Evolutionary conservation across 345 rosid species (phyloP), one percentile per base, ranked within the genome.

Genomic region (Clausena lansium): DNA sequence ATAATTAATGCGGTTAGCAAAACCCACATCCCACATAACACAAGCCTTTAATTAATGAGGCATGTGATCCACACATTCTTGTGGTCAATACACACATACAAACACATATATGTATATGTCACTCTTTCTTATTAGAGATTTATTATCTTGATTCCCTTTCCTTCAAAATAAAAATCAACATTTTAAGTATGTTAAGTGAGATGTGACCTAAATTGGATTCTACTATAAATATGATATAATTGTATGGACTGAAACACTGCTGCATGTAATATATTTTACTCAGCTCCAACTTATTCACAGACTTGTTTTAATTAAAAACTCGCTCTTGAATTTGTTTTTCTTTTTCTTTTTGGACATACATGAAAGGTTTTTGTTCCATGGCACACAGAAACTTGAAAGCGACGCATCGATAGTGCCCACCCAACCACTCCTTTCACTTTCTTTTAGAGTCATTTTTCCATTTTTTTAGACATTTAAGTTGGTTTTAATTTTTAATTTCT

Each of bases 191-290:
- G 74, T 59, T 75, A 2, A 66, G 74, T 82, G 69, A 71, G 77
- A 78, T 38, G 75, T 67, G 73, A 76, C 81, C 17, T 77, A 35
- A 39, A 54, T 69, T 62, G 61, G 24, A 50, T 58, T 58, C 17
- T 11, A 19, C 7, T 32, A 13, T 22, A 39, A 9, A 45, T 45
- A 45, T 45, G 17, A 13, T 45, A 10, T 45, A 13, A 45, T 45
- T 45, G 17, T 14, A 13, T 39, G 39, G 41, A 38, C 24, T 22
- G 24, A 30, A 28, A 63, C 17, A 68, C 0, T 17, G 24, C 20
- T 19, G 36, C 24, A 55, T 22, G 60, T 55, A 55, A 20, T 6
- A 22, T 55, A 7, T 22, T 55, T 19, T 8, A 55, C 25, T 22
- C 60, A 2, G 60, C 60, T 22, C 11, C 24, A 55, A 19, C 24